Conservation (phyloP, 495 filamentous ascomycete species). For the Halenospora varia region DNA sequence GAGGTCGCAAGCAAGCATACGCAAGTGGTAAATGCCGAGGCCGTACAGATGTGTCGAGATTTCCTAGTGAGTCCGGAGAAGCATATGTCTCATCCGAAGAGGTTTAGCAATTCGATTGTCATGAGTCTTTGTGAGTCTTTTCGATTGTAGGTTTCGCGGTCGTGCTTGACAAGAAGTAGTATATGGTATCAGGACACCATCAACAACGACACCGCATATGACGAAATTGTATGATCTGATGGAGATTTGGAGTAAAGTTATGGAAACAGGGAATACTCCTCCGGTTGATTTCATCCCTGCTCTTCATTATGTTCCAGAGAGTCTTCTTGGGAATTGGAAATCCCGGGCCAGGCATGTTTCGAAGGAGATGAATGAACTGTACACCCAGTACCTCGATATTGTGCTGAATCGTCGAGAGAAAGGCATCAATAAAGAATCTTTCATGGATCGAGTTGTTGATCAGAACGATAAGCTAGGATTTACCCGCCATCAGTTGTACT, state of each 20-base stretch:
- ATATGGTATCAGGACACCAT: slow-evolving; percentile 39
- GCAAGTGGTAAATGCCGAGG: too few relatives aligned
- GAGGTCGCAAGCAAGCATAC: too few relatives aligned
- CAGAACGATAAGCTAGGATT: slow-evolving; percentile 23
- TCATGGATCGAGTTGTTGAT: slow-evolving; percentile 44
- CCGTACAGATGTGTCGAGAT: slow-evolving; percentile 41
- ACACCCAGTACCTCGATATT: slow-evolving; percentile 23
- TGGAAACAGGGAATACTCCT: slow-evolving; percentile 11
- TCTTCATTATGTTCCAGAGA: slow-evolving; percentile 21
- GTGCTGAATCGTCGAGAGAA: slow-evolving; percentile 18
- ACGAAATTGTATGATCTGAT: slow-evolving; percentile 40
- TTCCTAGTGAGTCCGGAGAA: slow-evolving; percentile 33
- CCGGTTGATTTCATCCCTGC: slow-evolving; percentile 13
- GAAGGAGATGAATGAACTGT: slow-evolving; percentile 38
- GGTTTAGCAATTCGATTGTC: slow-evolving; percentile 42
- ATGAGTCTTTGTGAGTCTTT: slow-evolving; percentile 33
- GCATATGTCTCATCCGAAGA: slow-evolving; percentile 42
- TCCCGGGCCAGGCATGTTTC: slow-evolving; percentile 32
- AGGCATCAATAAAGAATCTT: slow-evolving; percentile 20
- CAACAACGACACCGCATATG: slow-evolving; percentile 27
- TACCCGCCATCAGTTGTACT: slow-evolving; percentile 12
- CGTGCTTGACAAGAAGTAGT: too few relatives aligned
- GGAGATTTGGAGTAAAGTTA: slow-evolving; percentile 42
- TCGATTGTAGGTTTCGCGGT: too few relatives aligned
- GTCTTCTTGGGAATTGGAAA: slow-evolving; percentile 40